phyloP scores from a whole-genome alignment of 805 yeast species.

The Candida vaughaniae region DNA sequence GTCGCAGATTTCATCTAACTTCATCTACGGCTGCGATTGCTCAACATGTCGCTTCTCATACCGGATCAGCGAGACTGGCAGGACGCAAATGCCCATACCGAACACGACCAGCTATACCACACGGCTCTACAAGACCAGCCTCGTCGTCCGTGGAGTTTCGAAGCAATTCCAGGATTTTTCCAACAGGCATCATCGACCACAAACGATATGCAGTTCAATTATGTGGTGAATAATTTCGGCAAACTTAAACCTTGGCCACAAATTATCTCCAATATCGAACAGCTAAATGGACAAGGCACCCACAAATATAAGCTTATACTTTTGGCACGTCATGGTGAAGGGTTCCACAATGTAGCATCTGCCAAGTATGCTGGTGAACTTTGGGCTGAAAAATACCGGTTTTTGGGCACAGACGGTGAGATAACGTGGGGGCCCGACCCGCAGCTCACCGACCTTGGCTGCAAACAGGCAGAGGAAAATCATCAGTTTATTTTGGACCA shows the following conservation, averaged over 20 bases:
- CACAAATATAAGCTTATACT: constrained; percentile 46
- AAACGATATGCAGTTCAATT: constrained; percentile 47
- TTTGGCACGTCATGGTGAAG: constrained; percentile 70
- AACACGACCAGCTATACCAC: constrained; percentile 17
- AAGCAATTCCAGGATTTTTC: constrained; percentile 48
- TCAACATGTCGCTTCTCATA: constrained; percentile 5
- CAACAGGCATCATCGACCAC: constrained; percentile 43
- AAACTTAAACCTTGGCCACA: constrained; percentile 40
- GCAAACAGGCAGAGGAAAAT: constrained; percentile 52
- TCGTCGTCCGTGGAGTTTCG: constrained; percentile 42
- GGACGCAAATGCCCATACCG: constrained; percentile 31
- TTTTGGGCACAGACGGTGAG: constrained; percentile 53
- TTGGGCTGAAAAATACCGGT: constrained; percentile 59
- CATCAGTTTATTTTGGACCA: constrained; percentile 43
- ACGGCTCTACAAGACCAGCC: constrained; percentile 3
- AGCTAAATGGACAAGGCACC: constrained; percentile 26
- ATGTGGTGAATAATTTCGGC: constrained; percentile 46
- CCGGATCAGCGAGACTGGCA: constrained; percentile 29
- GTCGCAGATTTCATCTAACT: too few relatives aligned
- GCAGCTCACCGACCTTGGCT: constrained; percentile 53
- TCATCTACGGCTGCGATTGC: too few relatives aligned
- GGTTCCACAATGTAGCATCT: constrained; percentile 59
- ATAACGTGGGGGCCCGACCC: constrained; percentile 64
- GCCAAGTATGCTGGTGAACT: constrained; percentile 50
- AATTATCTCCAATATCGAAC: constrained; percentile 25